Evolutionary conservation across 169 alveolate genomes (phyloP), one percentile per base, ranked within the genome.

Genomic region (Babesia ovis): DNA sequence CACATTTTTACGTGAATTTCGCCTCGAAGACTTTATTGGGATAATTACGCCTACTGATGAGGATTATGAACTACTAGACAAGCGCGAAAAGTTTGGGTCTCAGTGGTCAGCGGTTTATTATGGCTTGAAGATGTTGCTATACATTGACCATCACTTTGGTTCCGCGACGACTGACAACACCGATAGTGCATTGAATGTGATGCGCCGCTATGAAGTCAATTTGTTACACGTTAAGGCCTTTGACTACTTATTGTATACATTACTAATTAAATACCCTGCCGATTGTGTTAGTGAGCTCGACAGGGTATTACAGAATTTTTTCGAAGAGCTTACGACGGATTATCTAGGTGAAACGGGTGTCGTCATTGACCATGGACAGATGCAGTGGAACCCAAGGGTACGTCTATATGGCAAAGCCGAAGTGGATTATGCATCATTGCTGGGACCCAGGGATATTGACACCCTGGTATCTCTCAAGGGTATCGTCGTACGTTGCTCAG

Each of bases 201-300:
- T 3, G 23, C 57, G 69, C 14, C 56, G 86, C 1, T 89, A 82
- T 53, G 91, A 85, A 66, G 85, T 96, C 22, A 95, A 95, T 86
- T 84, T 97, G 66, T 83, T 84, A 35, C 98, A 96, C 73, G 68
- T 96, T 0, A 77, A 72, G 56, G 89, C 91, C 59, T 93, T 83
- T 77, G 96, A 96, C 76, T 76, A 81, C 68, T 68, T 68, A 43
- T 84, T 96, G 39, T 95, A 95, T 81, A 79, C 90, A 68, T 91
- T 95, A 84, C 75, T 96, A 39, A 88, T 92, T 32, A 92, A 92
- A 68, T 96, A 91, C 82, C 99, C 99, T 18, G 92, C 98, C 23
- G 99, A 96, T 56, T 91, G 96, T 57, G 93, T 96, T 53, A 93
- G 98, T 42, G 93, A 94, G 60, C 94, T 96, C 77, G 99, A 96